Percentiles rank a stretch among this genome's conserved stretches.
Evolutionary conservation across 768 basidiomycete species (phyloP).

Genomic region (Lenzites betulinus): DNA sequence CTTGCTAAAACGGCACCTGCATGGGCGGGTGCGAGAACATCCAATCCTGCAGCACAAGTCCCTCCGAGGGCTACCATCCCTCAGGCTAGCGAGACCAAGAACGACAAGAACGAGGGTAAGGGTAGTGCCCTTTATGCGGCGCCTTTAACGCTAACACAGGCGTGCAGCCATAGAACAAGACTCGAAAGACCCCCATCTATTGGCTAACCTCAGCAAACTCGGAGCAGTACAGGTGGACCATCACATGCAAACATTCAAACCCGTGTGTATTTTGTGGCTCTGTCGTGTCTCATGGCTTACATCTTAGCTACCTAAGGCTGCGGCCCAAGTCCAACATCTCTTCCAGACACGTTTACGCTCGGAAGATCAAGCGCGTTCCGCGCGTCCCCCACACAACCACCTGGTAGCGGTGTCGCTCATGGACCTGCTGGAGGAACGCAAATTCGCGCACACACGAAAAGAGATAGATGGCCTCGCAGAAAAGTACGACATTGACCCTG

Average conservation of each 20-base stretch:
- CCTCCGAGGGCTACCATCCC: constrained; percentile 26
- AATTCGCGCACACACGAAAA: constrained; percentile 41
- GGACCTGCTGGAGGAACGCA: constrained; percentile 65
- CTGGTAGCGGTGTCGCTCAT: constrained; percentile 54
- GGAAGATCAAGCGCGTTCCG: constrained; percentile 53
- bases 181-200: constrained; percentile 69
- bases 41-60: constrained; percentile 21
- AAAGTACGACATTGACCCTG: constrained; percentile 56
- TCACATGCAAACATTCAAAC: constrained; percentile 50
- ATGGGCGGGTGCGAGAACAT: constrained; percentile 51
- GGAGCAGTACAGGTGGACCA: constrained; percentile 75
- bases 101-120: constrained; percentile 51
- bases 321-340: constrained; percentile 42
- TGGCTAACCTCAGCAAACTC: constrained; percentile 62
- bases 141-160: too few relatives aligned
- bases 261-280: constrained; percentile 39
- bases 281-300: neutral
- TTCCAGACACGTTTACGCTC: constrained; percentile 56
- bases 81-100: constrained; percentile 53
- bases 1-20: constrained; percentile 51
- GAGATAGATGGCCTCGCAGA: constrained; percentile 54
- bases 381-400: constrained; percentile 48
- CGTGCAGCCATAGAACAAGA: constrained; percentile 44
- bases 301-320: constrained; percentile 20
- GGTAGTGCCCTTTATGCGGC: too few relatives aligned